Evolutionary conservation across 768 basidiomycete genomes (phyloP).

Genomic region (Serendipita sp.): DNA sequence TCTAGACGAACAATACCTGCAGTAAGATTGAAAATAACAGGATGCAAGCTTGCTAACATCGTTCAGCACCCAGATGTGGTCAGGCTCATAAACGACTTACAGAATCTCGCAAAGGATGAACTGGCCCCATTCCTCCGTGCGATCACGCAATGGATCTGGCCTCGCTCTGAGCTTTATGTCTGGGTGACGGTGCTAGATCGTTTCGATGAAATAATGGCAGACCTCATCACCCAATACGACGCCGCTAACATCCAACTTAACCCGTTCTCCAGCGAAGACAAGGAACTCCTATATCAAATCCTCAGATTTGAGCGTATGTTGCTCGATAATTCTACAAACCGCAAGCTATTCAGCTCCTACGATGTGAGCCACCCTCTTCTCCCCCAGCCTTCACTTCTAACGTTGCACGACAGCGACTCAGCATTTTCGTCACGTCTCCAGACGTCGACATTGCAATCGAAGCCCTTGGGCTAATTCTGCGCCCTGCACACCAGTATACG

Average conservation of each 20-base stretch:
- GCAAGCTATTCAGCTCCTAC: slow-evolving; percentile 91
- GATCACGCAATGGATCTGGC: slow-evolving; percentile 82
- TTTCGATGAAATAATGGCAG: slow-evolving; percentile 79
- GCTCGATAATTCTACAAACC: slow-evolving; percentile 92
- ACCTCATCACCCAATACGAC: slow-evolving; percentile 66
- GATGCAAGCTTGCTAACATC: background rate
- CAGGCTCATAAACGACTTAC: slow-evolving; percentile 57
- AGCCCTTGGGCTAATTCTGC: slow-evolving; percentile 69
- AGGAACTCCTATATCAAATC: slow-evolving; percentile 62
- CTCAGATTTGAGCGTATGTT: slow-evolving; percentile 77
- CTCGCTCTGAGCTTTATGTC: slow-evolving; percentile 87
- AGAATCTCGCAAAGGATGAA: slow-evolving; percentile 50
- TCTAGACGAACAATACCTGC: slow-evolving; percentile 64
- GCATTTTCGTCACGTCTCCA: slow-evolving; percentile 69
- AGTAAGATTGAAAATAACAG: slow-evolving; percentile 27
- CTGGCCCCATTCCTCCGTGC: slow-evolving; percentile 47
- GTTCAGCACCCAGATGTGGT: slow-evolving; percentile 60
- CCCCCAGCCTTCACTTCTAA: slow-evolving; percentile 6
- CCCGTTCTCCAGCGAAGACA: slow-evolving; percentile 57
- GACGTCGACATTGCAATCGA: slow-evolving; percentile 80
- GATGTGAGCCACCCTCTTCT: slow-evolving; percentile 49
- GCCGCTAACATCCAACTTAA: slow-evolving; percentile 71
- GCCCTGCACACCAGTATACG: slow-evolving; percentile 91
- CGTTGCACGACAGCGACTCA: slow-evolving; percentile 48
- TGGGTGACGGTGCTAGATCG: slow-evolving; percentile 95